These are phyloP conservation scores for Litchi chinensis DNA, from an alignment of 345 rosid species.

Conservation along the genomic window DNA sequence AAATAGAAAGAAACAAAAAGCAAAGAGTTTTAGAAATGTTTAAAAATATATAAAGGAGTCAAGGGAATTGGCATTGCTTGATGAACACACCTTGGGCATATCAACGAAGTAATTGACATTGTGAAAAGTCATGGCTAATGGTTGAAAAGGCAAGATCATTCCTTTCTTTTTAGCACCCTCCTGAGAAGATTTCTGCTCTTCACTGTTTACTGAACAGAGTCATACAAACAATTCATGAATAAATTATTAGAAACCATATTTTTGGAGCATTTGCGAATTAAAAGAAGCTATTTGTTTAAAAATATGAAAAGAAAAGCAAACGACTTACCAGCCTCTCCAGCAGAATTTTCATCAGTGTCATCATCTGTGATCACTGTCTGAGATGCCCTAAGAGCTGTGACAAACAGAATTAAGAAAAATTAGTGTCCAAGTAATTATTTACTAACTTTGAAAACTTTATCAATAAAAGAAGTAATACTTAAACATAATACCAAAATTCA, in stretches of 20 bases:
- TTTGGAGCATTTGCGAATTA: background rate
- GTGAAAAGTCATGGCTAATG: conserved; percentile 85
- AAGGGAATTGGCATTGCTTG: conserved; percentile 5
- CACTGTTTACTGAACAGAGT: conserved; percentile 26
- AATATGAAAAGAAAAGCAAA: background rate
- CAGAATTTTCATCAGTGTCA: conserved; percentile 38
- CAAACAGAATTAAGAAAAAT: conserved; percentile 23
- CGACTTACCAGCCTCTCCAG: conserved; percentile 29
- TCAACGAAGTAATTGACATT: conserved; percentile 91
- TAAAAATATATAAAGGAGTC: background rate
- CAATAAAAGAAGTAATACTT: background rate
- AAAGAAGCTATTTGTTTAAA: background rate
- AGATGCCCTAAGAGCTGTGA: conserved; percentile 62
- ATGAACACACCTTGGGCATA: conserved; percentile 68
- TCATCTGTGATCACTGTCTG: conserved; percentile 46
- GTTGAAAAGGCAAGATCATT: conserved; percentile 95
- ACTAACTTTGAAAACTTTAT: background rate
- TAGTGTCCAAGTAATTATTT: background rate
- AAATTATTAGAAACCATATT: background rate
- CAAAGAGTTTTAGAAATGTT: background rate
- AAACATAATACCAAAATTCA: background rate
- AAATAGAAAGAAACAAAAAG: background rate
- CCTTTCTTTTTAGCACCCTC: conserved; percentile 58
- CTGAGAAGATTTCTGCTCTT: conserved; percentile 19
- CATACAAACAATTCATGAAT: background rate